Conservation (phyloP, 139 green algal genomes). For the Raphidocelis subcapitata region DNA sequence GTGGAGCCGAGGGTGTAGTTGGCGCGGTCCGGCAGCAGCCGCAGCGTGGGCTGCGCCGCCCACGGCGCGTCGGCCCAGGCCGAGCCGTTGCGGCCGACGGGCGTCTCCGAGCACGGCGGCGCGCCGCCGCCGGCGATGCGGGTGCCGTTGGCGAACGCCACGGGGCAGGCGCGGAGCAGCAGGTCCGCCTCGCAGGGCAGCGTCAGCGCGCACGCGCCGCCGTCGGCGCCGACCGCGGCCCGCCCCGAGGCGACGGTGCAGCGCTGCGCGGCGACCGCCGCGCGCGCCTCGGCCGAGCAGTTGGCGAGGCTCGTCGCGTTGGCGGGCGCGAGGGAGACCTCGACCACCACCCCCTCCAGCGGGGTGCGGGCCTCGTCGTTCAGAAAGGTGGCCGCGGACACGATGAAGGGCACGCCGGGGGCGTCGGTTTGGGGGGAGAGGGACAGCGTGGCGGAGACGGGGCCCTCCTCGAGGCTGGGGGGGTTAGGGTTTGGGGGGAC, state of each 20-base stretch:
- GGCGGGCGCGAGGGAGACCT: constrained; percentile 18
- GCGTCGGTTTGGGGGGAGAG: constrained; percentile 18
- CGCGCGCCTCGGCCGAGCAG: not conserved
- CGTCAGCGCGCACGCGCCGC: constrained; percentile 11
- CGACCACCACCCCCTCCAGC: constrained; percentile 10
- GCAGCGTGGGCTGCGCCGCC: not conserved
- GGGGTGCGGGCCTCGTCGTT: constrained; percentile 17
- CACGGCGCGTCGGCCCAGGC: constrained; percentile 22
- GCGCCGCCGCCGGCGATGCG: not conserved
- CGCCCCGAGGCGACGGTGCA: not conserved
- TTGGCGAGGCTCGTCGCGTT: constrained; percentile 3
- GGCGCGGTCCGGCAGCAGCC: not conserved
- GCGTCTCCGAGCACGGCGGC: constrained; percentile 1
- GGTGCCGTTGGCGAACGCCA: not conserved
- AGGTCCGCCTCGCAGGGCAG: constrained; percentile 37
- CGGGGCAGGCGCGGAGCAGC: constrained; percentile 23
- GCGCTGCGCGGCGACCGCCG: not conserved
- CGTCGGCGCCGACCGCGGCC: not conserved
- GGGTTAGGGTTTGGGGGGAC: no score
- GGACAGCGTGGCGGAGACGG: not conserved
- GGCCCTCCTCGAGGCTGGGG: constrained; percentile 1
- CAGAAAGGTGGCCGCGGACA: constrained; percentile 10
- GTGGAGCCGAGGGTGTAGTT: constrained; percentile 3
- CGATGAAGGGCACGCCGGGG: constrained; percentile 23
- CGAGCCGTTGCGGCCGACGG: constrained; percentile 23